Conservation (phyloP, 805 yeast genomes). For the Metschnikowia kofuensis region DNA sequence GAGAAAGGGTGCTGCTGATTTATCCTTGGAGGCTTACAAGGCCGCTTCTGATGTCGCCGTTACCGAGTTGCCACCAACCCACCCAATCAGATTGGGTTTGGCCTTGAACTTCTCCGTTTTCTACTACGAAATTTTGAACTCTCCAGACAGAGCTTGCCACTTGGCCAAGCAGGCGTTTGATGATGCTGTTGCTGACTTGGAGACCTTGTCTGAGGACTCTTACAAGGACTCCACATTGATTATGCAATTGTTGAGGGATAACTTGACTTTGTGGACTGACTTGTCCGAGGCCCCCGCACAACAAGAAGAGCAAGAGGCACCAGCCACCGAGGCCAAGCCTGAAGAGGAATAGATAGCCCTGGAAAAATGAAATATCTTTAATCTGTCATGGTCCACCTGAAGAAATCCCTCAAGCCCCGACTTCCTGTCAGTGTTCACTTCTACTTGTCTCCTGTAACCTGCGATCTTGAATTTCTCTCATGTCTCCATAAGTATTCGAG, state of each 20-base stretch:
- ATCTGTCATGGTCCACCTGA: constrained; percentile 13
- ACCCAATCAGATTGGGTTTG: constrained; percentile 96
- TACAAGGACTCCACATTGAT: constrained; percentile 98
- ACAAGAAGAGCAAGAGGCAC: constrained; percentile 32
- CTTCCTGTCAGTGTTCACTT: constrained; percentile 16
- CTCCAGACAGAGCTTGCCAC: constrained; percentile 98
- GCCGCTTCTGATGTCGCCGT: constrained; percentile 96
- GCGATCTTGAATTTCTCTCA: constrained; percentile 8
- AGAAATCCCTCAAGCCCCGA: constrained; percentile 10
- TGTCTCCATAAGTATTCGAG: constrained; percentile 2
- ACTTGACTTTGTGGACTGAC: constrained; percentile 97
- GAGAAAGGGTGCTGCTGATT: constrained; percentile 89
- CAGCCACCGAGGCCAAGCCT: constrained; percentile 22
- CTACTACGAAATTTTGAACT: constrained; percentile 96
- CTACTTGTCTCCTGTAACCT: constrained; percentile 18
- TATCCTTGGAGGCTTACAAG: constrained; percentile 91
- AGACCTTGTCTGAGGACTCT: constrained; percentile 95
- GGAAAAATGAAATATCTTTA: constrained; percentile 11
- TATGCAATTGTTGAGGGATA: constrained; percentile 98
- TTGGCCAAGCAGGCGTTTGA: constrained; percentile 98
- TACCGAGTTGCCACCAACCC: constrained; percentile 96
- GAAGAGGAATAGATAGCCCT: constrained; percentile 25
- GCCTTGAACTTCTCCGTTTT: constrained; percentile 97
- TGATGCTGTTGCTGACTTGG: constrained; percentile 98
- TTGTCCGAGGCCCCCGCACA: constrained; percentile 72